Conservation (phyloP, 2,329 filamentous ascomycete species). For the Colletotrichum camelliae region DNA sequence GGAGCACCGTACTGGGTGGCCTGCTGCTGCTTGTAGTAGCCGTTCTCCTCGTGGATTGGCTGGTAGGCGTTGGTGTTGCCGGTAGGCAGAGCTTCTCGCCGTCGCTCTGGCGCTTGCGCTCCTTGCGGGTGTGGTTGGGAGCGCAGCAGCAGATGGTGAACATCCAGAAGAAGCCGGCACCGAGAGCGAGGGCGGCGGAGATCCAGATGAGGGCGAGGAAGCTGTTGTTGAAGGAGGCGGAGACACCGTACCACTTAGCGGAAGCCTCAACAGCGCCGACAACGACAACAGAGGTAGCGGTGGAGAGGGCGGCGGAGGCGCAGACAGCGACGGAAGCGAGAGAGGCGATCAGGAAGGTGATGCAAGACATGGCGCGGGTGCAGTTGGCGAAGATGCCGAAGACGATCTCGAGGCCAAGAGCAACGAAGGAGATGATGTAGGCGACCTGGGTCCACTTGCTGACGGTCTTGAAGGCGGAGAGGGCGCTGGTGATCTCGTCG, state of each 20-base stretch:
- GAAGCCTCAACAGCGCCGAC: constrained; percentile 70
- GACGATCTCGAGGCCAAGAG: constrained; percentile 74
- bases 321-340: constrained; percentile 62
- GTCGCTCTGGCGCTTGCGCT: constrained; percentile 36
- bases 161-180: constrained; percentile 86
- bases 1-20: constrained; percentile 39
- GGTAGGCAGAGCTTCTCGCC: constrained; percentile 57
- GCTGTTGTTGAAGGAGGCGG: constrained; percentile 67
- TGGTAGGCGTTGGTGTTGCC: constrained; percentile 51
- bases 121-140: constrained; percentile 41
- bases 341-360: constrained; percentile 78
- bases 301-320: constrained; percentile 74
- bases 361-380: constrained; percentile 80
- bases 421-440: constrained; percentile 75
- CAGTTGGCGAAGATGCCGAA: constrained; percentile 84
- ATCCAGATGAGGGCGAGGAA: constrained; percentile 82
- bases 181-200: constrained; percentile 77
- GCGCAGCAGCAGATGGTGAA: constrained; percentile 92
- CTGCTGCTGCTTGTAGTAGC: constrained; percentile 43
- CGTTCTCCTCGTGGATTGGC: constrained; percentile 47
- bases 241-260: constrained; percentile 74
- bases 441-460: constrained; percentile 84
- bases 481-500: constrained; percentile 65
- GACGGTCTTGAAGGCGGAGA: constrained; percentile 76
- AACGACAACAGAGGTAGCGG: constrained; percentile 74